Evolutionary conservation across 257 asterid species (phyloP).

Genomic region (Forsythia viridissima): DNA sequence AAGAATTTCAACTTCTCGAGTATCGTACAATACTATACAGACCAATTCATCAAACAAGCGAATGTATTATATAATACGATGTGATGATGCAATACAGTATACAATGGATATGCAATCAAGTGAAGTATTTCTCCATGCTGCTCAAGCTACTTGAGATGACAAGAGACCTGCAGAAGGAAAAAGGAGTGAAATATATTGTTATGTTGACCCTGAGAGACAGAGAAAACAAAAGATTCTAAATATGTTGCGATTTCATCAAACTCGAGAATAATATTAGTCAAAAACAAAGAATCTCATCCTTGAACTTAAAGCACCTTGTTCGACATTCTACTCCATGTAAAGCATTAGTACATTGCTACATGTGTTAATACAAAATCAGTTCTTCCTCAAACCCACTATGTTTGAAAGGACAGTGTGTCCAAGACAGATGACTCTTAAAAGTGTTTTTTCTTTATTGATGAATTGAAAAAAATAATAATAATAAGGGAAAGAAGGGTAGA

Average conservation of each 20-base stretch:
- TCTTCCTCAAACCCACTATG: neutral
- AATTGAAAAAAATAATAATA: neutral
- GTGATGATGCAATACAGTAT: neutral
- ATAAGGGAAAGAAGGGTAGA: too few species aligned
- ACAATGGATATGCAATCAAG: neutral
- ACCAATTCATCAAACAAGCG: neutral
- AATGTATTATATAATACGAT: neutral
- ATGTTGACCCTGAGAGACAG: neutral
- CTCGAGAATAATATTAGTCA: neutral
- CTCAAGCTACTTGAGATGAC: constrained; percentile 16
- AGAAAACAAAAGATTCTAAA: neutral
- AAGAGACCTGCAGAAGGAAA: constrained; percentile 24
- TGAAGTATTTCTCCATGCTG: neutral
- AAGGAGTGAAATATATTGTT: neutral
- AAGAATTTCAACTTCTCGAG: too few species aligned
- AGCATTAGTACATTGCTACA: too few species aligned
- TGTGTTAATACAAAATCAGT: too few species aligned
- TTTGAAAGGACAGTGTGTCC: neutral
- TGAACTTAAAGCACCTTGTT: neutral
- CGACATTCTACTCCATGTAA: neutral
- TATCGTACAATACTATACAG: neutral
- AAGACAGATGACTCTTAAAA: neutral
- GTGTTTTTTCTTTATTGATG: neutral
- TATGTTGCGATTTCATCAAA: neutral
- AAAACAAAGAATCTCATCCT: neutral